Percentiles rank a stretch among this genome's conserved stretches.
These are phyloP conservation scores for Gastrolobium villosum DNA, from an alignment of 306 rosid genomes.

Conservation along the genomic window DNA sequence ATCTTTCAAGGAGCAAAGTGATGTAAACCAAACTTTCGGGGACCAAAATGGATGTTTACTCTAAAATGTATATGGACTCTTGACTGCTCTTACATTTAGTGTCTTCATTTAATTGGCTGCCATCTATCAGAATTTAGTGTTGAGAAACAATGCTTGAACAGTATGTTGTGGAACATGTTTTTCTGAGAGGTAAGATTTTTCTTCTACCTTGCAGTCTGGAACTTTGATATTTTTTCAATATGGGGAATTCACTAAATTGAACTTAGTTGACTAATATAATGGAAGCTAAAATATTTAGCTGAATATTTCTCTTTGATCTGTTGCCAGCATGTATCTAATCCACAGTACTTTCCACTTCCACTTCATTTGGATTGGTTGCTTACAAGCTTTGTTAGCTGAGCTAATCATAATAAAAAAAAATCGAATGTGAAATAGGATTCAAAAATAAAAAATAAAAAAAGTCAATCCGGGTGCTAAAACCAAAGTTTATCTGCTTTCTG, in stretches of 20 bases:
- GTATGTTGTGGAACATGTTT: neutral
- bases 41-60: too few relatives aligned
- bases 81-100: slow-evolving; percentile 10
- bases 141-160: neutral
- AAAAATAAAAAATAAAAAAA: neutral
- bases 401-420: neutral
- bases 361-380: neutral
- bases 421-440: neutral
- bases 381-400: slow-evolving; percentile 13
- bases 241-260: neutral
- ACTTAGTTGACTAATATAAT: neutral
- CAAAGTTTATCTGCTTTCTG: neutral
- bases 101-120: neutral
- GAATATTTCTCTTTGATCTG: neutral
- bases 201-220: neutral
- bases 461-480: neutral
- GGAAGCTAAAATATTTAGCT: neutral
- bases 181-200: neutral
- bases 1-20: slow-evolving; percentile 5
- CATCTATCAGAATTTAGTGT: neutral
- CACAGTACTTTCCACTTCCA: neutral
- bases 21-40: too few relatives aligned
- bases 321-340: neutral
- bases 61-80: neutral
- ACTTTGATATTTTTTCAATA: neutral